phyloP scores from a whole-genome alignment of 441 rosid species.

The Populus tomentosa region DNA sequence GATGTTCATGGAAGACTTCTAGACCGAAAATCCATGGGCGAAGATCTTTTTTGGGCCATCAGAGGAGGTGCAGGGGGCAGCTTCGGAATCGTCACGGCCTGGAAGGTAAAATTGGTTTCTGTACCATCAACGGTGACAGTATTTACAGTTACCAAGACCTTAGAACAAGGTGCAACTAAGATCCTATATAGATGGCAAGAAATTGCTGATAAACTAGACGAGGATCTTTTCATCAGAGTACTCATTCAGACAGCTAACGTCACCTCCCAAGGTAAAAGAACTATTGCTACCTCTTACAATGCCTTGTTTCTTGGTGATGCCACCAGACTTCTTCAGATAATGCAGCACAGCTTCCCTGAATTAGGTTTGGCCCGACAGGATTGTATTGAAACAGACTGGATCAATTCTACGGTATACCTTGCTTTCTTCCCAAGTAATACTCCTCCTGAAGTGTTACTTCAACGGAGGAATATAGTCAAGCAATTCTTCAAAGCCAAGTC shows the following conservation, averaged over 20 bases:
- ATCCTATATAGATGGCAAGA: constrained; percentile 50
- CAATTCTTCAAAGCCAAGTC: constrained; percentile 56
- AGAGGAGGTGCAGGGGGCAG: constrained; percentile 77
- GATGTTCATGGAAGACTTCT: too few relatives aligned
- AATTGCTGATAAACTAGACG: constrained; percentile 16
- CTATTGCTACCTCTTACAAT: constrained; percentile 30
- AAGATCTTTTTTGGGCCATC: constrained; percentile 53
- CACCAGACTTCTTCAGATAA: constrained; percentile 26
- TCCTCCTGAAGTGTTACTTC: constrained; percentile 48
- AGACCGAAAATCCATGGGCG: too few relatives aligned
- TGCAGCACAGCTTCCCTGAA: constrained; percentile 46
- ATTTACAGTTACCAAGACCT: constrained; percentile 39
- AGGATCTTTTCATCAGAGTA: constrained; percentile 56
- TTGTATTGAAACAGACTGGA: constrained; percentile 51
- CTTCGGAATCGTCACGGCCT: constrained; percentile 51
- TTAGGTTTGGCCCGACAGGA: constrained; percentile 44
- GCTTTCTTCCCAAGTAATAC: constrained; percentile 40
- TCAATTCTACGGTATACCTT: constrained; percentile 47
- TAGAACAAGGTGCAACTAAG: constrained; percentile 38
- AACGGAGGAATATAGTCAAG: constrained; percentile 46
- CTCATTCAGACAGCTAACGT: too few relatives aligned
- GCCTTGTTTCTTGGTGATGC: constrained; percentile 51
- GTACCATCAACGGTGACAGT: constrained; percentile 60
- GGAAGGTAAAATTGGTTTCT: constrained; percentile 60
- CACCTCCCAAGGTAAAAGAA: constrained; percentile 16